phyloP scores from a whole-genome alignment of 805 yeast species.

The Henningerozyma blattae region DNA sequence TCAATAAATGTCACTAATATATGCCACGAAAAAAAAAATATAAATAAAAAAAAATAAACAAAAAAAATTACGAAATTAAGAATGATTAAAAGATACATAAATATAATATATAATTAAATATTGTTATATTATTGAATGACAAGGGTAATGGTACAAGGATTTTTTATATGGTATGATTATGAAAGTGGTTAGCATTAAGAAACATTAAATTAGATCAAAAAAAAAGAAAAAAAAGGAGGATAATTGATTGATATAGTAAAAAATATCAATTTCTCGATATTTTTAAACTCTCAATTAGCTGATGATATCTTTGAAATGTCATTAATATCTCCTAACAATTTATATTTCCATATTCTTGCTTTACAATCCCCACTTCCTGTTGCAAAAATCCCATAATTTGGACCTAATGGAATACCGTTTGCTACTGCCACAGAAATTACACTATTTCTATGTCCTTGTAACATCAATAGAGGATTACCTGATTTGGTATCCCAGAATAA shows the following conservation, averaged over 20 bases:
- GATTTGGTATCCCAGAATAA: conserved; percentile 90
- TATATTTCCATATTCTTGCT: conserved; percentile 88
- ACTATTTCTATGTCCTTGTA: conserved; percentile 93
- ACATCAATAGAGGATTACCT: conserved; percentile 87
- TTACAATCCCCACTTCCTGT: conserved; percentile 97
- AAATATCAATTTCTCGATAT: neutral
- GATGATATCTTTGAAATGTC: neutral
- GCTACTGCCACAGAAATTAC: conserved; percentile 92
- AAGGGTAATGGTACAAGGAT: too few relatives aligned
- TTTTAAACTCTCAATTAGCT: neutral
- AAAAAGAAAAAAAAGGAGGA: conserved; percentile 1
- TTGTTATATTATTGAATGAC: too few relatives aligned
- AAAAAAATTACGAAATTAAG: too few relatives aligned
- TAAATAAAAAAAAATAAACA: too few relatives aligned
- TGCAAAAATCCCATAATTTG: conserved; percentile 69
- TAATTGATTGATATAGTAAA: neutral
- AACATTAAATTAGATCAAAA: neutral
- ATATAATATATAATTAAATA: too few relatives aligned
- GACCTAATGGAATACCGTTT: conserved; percentile 54
- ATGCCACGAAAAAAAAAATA: too few relatives aligned
- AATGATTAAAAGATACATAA: too few relatives aligned
- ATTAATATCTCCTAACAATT: conserved; percentile 33
- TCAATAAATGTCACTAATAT: too few relatives aligned
- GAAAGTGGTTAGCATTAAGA: too few relatives aligned
- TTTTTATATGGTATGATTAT: too few relatives aligned